phyloP scores from a whole-genome alignment of 2,329 filamentous ascomycete genomes.

The Fusarium nurragi region DNA sequence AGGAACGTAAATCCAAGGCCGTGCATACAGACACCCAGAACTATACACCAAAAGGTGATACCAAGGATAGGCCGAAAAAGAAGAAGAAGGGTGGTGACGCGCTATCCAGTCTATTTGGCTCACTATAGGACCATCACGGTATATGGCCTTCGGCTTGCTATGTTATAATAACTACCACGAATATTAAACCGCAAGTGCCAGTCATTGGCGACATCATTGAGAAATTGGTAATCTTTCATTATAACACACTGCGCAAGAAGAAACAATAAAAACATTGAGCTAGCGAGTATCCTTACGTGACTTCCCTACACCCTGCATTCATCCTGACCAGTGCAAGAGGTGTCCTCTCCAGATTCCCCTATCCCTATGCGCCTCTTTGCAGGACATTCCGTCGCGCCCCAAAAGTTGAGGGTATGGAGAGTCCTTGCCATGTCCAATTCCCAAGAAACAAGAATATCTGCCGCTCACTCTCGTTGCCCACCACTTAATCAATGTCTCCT shows the following conservation, averaged over 20 bases:
- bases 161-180: background rate
- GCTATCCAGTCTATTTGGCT: conserved; percentile 78
- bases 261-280: conserved; percentile 30
- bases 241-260: conserved; percentile 41
- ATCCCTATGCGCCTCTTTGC: conserved; percentile 44
- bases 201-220: background rate
- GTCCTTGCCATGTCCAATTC: conserved; percentile 30
- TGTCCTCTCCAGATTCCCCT: conserved; percentile 39
- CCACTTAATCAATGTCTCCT: conserved; percentile 22
- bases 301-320: conserved; percentile 18
- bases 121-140: conserved; percentile 49
- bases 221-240: conserved; percentile 41
- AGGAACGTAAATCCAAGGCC: conserved; percentile 15
- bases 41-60: conserved; percentile 48
- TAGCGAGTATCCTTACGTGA: conserved; percentile 11
- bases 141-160: background rate
- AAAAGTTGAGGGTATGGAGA: conserved; percentile 25
- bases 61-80: conserved; percentile 59
- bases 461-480: conserved; percentile 29
- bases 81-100: conserved; percentile 68
- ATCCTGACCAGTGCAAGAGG: conserved; percentile 42
- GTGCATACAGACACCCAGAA: conserved; percentile 21
- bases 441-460: conserved; percentile 40
- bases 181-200: background rate
- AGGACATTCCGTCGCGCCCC: conserved; percentile 35